Evolutionary conservation across 2,329 filamentous ascomycete species (phyloP), one percentile per base, ranked within the genome.

Genomic region (Aspergillus pseudonomiae): DNA sequence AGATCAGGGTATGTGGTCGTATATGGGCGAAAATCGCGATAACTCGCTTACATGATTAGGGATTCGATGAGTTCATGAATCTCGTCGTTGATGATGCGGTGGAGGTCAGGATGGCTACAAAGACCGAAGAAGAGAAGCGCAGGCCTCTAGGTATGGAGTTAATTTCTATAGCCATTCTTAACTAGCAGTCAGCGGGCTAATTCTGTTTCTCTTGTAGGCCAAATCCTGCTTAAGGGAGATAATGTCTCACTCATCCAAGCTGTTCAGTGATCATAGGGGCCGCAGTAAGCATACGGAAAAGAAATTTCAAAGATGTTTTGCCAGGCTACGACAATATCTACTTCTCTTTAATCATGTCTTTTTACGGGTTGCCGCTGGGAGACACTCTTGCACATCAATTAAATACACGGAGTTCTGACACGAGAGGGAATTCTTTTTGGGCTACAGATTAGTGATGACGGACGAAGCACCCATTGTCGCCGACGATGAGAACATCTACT

Each of bases 31-130:
- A 55, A 55, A 39, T 14, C 43, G 52, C 54, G 48, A 32, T 63
- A 21, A 10, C 50, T 59, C 48, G 60, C 67, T 16, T 46, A 32
- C 21, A 62, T 30, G n/a, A 41, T 30, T 67, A 97, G 93, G 94
- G 95, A 16, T 99, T 99, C 71, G 95, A 99, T 78, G 95, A 99
- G 80, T 99, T 98, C 82, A 97, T 99, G 94, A 99, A 99, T 82
- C 84, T 99, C 57, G 95, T 98, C 45, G 87, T 97, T 69, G 95
- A 99, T 75, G 93, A 99, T 72, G 95, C 95, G 34, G 88, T 97
- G 62, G 94, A 98, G 81, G 93, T 99, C 52, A 91, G 90, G 78
- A 87, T 93, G 75, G 84, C 92, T 61, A 93, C 91, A 67, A 96
- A 96, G 84, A 89, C 87, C 19, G 90, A 91, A 48, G 88, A 90